Evolutionary conservation across 2,329 filamentous ascomycete species (phyloP), one percentile per base, ranked within the genome.

Genomic region (Fusarium miscanthi): DNA sequence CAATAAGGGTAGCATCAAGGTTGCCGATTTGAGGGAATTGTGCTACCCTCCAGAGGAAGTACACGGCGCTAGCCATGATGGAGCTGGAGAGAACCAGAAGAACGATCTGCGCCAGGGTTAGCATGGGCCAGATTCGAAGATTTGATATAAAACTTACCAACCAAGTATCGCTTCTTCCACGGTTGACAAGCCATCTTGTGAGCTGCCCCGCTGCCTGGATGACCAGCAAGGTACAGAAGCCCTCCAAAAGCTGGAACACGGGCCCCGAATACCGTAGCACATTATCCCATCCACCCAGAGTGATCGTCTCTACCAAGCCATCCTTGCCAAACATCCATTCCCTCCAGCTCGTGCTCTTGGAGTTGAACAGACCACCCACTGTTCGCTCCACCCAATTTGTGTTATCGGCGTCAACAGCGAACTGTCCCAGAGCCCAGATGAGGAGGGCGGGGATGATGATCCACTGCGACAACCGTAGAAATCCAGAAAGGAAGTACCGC

Each of bases 131-230:
- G 21, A 37, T 21, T 23, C 19, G 14, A 23, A 33, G 23, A 40
- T 21, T 40, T 25, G 64, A 59, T 23, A 16, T 37, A 42, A 10
- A 63, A 86, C 92, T 82, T 86, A 96, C 94, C 90, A 98, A 94
- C 96, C 95, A 98, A 70, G 92, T 97, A 84, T 99, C 96, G 78
- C 95, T 97, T 78, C 94, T 90, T 77, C 95, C 94, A 78, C 93
- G 87, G 83, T 98, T 98, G 61, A 98, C 95, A 35, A 98, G 88
- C 92, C 94, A 98, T 81, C 94, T 89, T 25, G 96, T 97, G 74
- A 98, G 94, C 81, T 98, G 95, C 1, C 96, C 96, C 19, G 93
- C 92, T 23, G 95, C 94, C 82, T 99, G 96, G 64, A 99, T 98
- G 73, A 98, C 95, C 63, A 98, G 85, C 76, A 99, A 85, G 79